Percentiles rank a stretch among this genome's conserved stretches.
Evolutionary conservation across 441 rosid species (phyloP).

Genomic region (Biscutella auriculata): DNA sequence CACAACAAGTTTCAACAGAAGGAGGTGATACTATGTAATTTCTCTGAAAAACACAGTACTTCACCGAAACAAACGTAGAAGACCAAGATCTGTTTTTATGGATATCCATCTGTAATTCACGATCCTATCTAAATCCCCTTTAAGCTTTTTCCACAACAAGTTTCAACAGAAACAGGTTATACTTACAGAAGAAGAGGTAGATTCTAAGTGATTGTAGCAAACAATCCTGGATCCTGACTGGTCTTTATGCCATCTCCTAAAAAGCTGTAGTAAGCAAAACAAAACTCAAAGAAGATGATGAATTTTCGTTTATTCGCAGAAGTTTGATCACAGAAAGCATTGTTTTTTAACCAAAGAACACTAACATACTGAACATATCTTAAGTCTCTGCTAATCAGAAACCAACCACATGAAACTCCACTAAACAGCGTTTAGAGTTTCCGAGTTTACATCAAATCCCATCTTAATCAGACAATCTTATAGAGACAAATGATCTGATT

Average conservation of each 20-base stretch:
- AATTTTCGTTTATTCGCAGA: conserved; percentile 1
- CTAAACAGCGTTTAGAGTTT: conserved; percentile 11
- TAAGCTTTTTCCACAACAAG: background rate
- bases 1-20: conserved; percentile 1
- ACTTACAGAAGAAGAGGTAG: conserved; percentile 7
- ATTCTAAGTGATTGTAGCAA: background rate
- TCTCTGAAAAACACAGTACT: background rate
- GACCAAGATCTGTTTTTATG: conserved; percentile 6
- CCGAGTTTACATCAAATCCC: conserved; percentile 20
- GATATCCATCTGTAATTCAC: background rate
- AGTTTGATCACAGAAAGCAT: conserved; percentile 4
- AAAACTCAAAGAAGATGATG: background rate
- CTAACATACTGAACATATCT: conserved; percentile 15
- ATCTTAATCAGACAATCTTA: conserved; percentile 12
- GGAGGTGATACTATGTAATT: background rate
- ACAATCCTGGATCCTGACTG: background rate
- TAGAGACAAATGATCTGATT: conserved; percentile 10
- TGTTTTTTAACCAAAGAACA: background rate
- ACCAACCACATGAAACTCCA: conserved; percentile 23
- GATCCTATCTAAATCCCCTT: background rate
- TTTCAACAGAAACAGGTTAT: background rate
- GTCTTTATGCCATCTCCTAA: background rate
- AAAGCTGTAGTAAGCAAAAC: conserved; percentile 4
- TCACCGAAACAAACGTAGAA: background rate
- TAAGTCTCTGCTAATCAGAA: conserved; percentile 23